Conservation (phyloP, 2,329 filamentous ascomycete genomes). For the Xylariales sp. region DNA sequence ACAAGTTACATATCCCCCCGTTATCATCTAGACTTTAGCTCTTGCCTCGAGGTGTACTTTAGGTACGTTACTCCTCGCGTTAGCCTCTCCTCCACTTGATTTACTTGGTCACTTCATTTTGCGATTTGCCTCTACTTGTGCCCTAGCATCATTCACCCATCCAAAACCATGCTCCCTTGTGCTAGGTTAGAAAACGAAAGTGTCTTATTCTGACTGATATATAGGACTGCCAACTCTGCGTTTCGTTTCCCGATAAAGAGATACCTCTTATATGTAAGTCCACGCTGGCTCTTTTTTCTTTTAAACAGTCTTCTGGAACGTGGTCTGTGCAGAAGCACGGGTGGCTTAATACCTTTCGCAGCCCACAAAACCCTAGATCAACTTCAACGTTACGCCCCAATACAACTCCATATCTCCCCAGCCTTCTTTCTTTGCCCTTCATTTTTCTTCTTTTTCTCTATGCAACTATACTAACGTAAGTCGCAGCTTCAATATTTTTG, state of each 20-base stretch:
- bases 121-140: neutral
- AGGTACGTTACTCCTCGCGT: conserved; percentile 6
- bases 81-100: neutral
- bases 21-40: neutral
- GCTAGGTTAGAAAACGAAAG: neutral
- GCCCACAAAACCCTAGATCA: neutral
- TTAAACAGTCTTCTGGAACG: neutral
- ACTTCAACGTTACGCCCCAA: neutral
- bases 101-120: neutral
- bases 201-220: neutral
- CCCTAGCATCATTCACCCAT: neutral
- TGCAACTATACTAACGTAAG: neutral
- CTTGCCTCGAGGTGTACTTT: conserved; percentile 8
- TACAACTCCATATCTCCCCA: neutral
- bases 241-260: conserved; percentile 4
- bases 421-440: neutral
- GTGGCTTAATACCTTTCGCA: neutral
- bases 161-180: neutral
- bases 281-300: neutral
- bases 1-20: conserved; percentile 3
- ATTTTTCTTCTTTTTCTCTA: neutral
- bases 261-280: neutral
- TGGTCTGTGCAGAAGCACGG: conserved; percentile 1
- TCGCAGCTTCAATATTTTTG: conserved; percentile 1
- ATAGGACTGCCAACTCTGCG: neutral